These are phyloP conservation scores for Stellera chamaejasme DNA, from an alignment of 345 rosid species.

Conservation along the genomic window DNA sequence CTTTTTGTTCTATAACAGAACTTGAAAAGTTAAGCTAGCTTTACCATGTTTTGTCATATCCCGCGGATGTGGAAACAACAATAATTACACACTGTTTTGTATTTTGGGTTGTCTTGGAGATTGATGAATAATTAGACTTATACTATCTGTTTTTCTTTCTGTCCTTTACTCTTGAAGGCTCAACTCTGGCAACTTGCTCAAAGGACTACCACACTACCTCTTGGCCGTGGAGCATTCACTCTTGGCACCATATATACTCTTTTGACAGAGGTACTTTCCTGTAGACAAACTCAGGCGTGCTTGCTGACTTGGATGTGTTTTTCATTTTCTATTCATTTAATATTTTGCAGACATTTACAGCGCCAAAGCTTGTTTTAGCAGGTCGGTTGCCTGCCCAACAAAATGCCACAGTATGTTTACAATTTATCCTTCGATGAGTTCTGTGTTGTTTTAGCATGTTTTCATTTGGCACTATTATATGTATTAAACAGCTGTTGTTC, in stretches of 20 bases:
- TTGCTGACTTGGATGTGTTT: slow-evolving; percentile 12
- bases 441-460: slow-evolving; percentile 7
- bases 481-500: not conserved
- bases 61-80: too few relatives aligned
- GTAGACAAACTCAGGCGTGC: not conserved
- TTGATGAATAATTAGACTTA: not conserved
- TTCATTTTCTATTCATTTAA: slow-evolving; percentile 12
- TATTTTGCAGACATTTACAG: slow-evolving; percentile 71
- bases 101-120: not conserved
- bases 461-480: slow-evolving; percentile 8
- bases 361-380: slow-evolving; percentile 94
- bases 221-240: slow-evolving; percentile 98
- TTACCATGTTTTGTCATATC: too few relatives aligned
- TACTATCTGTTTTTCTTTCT: slow-evolving; percentile 7
- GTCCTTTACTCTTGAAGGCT: slow-evolving; percentile 39
- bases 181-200: slow-evolving; percentile 97
- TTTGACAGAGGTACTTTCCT: slow-evolving; percentile 59
- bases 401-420: slow-evolving; percentile 89
- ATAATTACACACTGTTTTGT: not conserved
- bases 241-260: slow-evolving; percentile 89
- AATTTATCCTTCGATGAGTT: not conserved
- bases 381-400: slow-evolving; percentile 98
- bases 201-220: slow-evolving; percentile 92
- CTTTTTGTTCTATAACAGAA: too few relatives aligned
- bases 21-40: too few relatives aligned